Base-by-base conservation (phyloP, 2,329 filamentous ascomycete species). In the Ophidiomyces ophidiicola region DNA sequence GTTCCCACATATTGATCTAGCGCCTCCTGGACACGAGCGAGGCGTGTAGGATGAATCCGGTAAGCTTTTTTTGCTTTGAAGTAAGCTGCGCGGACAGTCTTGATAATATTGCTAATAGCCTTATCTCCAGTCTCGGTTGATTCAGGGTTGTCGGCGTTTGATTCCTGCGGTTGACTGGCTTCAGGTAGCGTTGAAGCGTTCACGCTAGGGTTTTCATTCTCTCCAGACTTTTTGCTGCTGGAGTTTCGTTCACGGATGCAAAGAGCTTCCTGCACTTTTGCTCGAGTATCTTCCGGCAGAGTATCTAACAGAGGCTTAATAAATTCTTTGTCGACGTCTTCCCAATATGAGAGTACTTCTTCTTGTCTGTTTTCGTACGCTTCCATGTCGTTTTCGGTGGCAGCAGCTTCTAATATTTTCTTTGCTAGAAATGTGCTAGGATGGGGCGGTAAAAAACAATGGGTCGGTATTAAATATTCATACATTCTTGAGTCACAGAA, bases 401-500 rank as follows among this genome's bases (percentile, higher is more conserved):
- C 78, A 0, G 84, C 83, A 38, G 77, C 67, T 51, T 88, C 76
- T n/a, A 76, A 71, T n/a, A 93, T 66, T 55, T 85, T 83, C 62
- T 80, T 82, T 6, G 83, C 87, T 24, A 98, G 61, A 57, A 74
- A 94, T 45, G 83, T 92, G 46, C 80, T 79, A 0, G 87, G 87
- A 56, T 96, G 87, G 0, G 90, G 90, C 14, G 90, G 90, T 21
- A 98, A 66, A 50, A 98, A 82, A 41, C 82, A 85, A 61, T 96
- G 86, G 29, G 82, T 90, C 2, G 90, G 90, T 59, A 98, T 83
- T 37, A 98, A 69, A 57, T 98, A 98, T 64, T 98, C 90, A 63
- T 98, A 98, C 71, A 87, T 92, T 50, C 90, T 73, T 18, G 86
- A 94, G 61, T 98, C 90, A 62, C 88, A 94, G 41, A 83, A 74